phyloP scores from a whole-genome alignment of 1,139 yeast species.

The Saccharomyces hybrid region DNA sequence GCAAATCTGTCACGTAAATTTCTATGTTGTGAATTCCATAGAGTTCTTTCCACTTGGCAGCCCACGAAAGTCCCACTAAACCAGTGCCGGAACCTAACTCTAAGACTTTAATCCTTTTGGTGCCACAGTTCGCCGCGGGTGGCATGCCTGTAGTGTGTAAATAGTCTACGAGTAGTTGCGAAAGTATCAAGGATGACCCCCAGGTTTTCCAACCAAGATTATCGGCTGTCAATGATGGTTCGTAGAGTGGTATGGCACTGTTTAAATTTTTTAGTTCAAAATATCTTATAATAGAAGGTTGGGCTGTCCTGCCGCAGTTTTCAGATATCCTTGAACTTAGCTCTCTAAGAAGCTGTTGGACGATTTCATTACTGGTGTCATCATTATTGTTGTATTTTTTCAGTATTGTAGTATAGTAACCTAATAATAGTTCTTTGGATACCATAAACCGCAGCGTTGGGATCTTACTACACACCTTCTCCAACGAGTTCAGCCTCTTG shows the following conservation, averaged over 20 bases:
- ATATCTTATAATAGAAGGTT: slow-evolving; percentile 58
- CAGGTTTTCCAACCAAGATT: slow-evolving; percentile 89
- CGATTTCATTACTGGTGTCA: slow-evolving; percentile 35
- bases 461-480: slow-evolving; percentile 28
- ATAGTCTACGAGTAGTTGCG: slow-evolving; percentile 38
- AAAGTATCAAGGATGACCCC: slow-evolving; percentile 80
- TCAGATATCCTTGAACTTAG: slow-evolving; percentile 69
- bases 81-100: slow-evolving; percentile 97
- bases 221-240: slow-evolving; percentile 83
- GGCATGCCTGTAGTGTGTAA: slow-evolving; percentile 1
- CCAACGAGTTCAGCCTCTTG: slow-evolving; percentile 29
- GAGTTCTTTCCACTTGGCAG: slow-evolving; percentile 27
- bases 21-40: slow-evolving; percentile 34
- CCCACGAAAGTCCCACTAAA: slow-evolving; percentile 66
- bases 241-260: slow-evolving; percentile 45
- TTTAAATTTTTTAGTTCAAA: slow-evolving; percentile 36
- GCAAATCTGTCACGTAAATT: slow-evolving; percentile 69
- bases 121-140: slow-evolving; percentile 44
- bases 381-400: slow-evolving; percentile 37
- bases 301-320: slow-evolving; percentile 81
- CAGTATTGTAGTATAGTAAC: slow-evolving; percentile 62
- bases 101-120: slow-evolving; percentile 34
- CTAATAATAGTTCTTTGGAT: slow-evolving; percentile 33
- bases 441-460: slow-evolving; percentile 15
- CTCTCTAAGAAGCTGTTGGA: slow-evolving; percentile 37